These are phyloP conservation scores for Pestalotiopsis fici DNA, from an alignment of 2,329 filamentous ascomycete species.

Conservation along the genomic window DNA sequence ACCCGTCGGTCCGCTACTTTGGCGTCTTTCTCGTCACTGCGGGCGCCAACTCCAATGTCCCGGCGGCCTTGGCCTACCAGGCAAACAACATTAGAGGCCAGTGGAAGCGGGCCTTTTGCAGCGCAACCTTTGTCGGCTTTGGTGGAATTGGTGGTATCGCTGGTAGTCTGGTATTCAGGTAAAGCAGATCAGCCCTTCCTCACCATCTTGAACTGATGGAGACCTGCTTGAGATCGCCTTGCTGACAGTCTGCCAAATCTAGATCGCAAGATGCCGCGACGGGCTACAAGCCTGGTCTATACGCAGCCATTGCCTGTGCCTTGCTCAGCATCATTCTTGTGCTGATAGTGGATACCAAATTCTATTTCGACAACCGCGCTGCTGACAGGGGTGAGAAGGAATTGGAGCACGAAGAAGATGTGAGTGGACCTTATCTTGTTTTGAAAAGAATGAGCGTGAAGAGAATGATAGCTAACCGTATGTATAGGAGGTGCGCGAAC, in stretches of 20 bases:
- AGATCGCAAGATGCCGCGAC: conserved; percentile 48
- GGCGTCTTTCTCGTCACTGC: conserved; percentile 77
- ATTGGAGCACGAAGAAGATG: conserved; percentile 47
- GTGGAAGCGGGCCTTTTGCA: conserved; percentile 81
- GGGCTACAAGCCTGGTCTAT: conserved; percentile 56
- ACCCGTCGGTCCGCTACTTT: conserved; percentile 64
- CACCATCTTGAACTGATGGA: neutral
- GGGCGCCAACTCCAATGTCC: conserved; percentile 77
- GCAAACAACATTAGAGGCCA: conserved; percentile 85
- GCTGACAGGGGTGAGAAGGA: conserved; percentile 55
- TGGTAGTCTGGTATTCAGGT: conserved; percentile 67
- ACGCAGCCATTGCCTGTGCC: conserved; percentile 53
- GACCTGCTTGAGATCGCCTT: too few relatives aligned
- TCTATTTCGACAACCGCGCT: conserved; percentile 45
- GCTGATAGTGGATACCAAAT: conserved; percentile 37
- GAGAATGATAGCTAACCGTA: conserved; percentile 8
- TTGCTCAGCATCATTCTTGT: conserved; percentile 49
- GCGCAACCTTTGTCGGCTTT: conserved; percentile 72
- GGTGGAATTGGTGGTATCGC: conserved; percentile 78
- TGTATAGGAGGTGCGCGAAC: conserved; percentile 9
- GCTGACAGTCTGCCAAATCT: neutral
- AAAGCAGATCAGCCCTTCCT: conserved; percentile 12
- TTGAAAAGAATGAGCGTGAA: neutral
- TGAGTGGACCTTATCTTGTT: conserved; percentile 31
- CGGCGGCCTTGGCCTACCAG: conserved; percentile 75